phyloP scores from a whole-genome alignment of 257 asterid genomes.

The Solanum chilense region DNA sequence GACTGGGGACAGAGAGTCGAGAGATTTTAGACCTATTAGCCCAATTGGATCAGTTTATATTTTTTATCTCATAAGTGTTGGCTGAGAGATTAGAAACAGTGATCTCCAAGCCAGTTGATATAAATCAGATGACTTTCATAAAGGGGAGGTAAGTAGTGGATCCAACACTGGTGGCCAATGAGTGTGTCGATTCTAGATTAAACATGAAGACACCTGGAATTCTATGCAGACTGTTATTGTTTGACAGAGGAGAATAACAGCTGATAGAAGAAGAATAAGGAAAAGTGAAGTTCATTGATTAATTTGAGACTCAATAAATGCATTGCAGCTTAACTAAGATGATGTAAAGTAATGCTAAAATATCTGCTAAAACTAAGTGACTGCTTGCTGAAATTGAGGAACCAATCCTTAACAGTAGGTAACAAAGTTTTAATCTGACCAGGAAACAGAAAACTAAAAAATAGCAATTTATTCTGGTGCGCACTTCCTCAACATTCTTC shows the following conservation, averaged over 20 bases:
- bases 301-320: neutral
- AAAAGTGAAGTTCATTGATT: neutral
- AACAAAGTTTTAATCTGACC: neutral
- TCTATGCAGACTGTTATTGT: neutral
- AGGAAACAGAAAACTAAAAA: neutral
- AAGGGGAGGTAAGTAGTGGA: neutral
- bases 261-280: neutral
- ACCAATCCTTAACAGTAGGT: neutral
- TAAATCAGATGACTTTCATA: neutral
- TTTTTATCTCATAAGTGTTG: neutral
- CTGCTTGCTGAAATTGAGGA: neutral
- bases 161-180: neutral
- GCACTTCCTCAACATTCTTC: neutral
- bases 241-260: neutral
- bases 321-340: neutral
- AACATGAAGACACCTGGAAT: neutral
- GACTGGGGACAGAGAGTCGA: neutral
- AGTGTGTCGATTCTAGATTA: neutral
- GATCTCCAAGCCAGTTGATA: neutral
- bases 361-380: neutral
- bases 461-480: neutral
- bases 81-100: neutral
- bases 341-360: neutral
- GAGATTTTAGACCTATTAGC: neutral
- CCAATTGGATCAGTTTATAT: neutral